Conservation (phyloP, 73 alveolate species). For the Uronychia binucleata region DNA sequence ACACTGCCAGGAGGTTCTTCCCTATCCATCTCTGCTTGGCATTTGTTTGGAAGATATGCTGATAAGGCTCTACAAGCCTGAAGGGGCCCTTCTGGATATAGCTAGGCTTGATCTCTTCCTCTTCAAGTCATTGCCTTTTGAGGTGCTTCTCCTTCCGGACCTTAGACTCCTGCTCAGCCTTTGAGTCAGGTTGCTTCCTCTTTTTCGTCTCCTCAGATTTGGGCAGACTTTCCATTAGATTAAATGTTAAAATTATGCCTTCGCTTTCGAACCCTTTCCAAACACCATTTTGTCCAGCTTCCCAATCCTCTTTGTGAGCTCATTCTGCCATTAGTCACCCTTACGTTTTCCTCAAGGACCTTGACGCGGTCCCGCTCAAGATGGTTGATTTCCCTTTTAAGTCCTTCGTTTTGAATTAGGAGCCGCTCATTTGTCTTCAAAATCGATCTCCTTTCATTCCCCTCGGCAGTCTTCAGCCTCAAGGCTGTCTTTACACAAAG, state of each 20-base stretch:
- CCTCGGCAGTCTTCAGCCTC: not conserved
- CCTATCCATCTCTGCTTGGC: constrained; percentile 92
- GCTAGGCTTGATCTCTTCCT: not conserved
- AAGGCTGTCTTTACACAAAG: not conserved
- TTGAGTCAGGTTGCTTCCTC: constrained; percentile 2
- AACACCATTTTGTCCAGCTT: not conserved
- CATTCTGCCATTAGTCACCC: not conserved
- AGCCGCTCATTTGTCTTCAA: not conserved
- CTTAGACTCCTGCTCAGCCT: too few species aligned
- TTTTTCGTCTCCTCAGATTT: not conserved
- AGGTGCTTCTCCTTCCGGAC: too few species aligned
- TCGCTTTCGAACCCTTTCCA: not conserved
- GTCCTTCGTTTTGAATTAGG: not conserved
- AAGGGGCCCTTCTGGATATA: constrained; percentile 24
- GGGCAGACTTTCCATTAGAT: not conserved
- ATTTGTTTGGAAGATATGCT: constrained; percentile 76
- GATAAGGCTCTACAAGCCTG: constrained; percentile 87
- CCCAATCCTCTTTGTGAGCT: not conserved
- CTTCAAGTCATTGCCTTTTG: constrained; percentile 1
- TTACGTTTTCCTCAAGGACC: not conserved
- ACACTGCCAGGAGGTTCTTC: constrained; percentile 69
- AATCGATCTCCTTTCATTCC: not conserved
- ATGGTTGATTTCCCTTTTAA: not conserved
- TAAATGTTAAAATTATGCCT: not conserved
- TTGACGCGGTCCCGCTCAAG: not conserved